Base-by-base conservation (phyloP, 2,329 filamentous ascomycete genomes). In the Hymenoscyphus infarciens region DNA sequence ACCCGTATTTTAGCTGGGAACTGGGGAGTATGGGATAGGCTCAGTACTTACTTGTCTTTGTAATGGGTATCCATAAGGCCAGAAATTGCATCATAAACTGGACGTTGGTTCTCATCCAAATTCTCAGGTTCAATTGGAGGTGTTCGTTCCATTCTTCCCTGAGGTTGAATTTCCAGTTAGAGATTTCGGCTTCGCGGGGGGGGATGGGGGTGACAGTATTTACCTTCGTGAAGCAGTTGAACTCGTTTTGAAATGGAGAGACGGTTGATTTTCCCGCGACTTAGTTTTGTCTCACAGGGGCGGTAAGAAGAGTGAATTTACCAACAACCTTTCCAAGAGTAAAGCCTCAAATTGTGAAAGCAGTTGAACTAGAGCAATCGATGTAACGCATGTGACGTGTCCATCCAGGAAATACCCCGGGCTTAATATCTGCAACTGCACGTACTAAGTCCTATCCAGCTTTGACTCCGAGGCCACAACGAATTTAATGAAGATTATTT, bases 371-470 rank as follows among this genome's bases (percentile, higher is more conserved):
- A 25, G 22, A 25, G 19, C 22, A 52, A 2, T 25, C 11, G 45
- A 52, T 52, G 45, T 22, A 52, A 52, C 45, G 45, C 45, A 52
- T 52, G 45, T 52, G 45, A 52, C 45, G 45, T 52, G 45, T 52
- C 45, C 19, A 25, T 13, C 7, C 10, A 52, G 45, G 45, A 52
- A 25, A 10, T 52, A 22, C 45, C 45, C 45, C 19, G 11, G 45
- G 45, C 45, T 52, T 22, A 52, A 22, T 52, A 52, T 52, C 45
- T 52, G 45, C 45, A 25, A 22, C 45, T 52, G 45, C 45, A 22
- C 25, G 45, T 52, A 22, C 19, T 52, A 52, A 25, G 19, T 52
- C 19, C 8, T 10, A 52, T 52, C 45, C 19, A 52, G 19, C 45
- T 22, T 13, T 22, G 22, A 52, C 45, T 52, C 45, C n/a, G 19